Conservation (phyloP, 345 rosid genomes). For the Brassica carinata region DNA sequence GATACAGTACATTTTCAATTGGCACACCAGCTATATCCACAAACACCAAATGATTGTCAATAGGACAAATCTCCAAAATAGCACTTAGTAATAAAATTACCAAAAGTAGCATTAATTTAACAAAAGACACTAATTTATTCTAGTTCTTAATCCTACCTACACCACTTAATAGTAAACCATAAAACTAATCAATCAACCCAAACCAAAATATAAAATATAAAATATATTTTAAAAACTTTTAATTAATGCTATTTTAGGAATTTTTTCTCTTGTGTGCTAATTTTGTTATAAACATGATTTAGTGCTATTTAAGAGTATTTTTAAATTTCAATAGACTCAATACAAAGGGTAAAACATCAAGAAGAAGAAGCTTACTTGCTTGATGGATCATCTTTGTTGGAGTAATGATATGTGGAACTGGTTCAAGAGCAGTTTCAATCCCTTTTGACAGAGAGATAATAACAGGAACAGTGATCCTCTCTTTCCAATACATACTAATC, state of each 20-base stretch:
- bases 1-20: conserved; percentile 79
- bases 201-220: too few species aligned
- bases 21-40: conserved; percentile 71
- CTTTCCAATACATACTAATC: conserved; percentile 86
- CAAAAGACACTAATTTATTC: background rate
- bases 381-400: conserved; percentile 91
- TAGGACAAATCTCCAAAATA: background rate
- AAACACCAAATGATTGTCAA: conserved; percentile 8
- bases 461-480: conserved; percentile 71
- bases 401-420: conserved; percentile 82
- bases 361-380: conserved; percentile 66
- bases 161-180: too few species aligned
- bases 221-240: too few species aligned
- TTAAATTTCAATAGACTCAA: background rate
- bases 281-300: background rate
- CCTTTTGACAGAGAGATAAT: conserved; percentile 92
- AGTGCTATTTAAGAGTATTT: too few species aligned
- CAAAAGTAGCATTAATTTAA: too few species aligned
- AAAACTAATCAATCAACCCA: too few species aligned
- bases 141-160: too few species aligned
- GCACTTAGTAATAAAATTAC: background rate
- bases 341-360: background rate
- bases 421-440: conserved; percentile 79
- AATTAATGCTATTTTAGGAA: background rate
- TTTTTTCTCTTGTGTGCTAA: background rate